Evolutionary conservation across 2,329 filamentous ascomycete species (phyloP), one percentile per base, ranked within the genome.

Genomic region (Epichloe sylvatica): DNA sequence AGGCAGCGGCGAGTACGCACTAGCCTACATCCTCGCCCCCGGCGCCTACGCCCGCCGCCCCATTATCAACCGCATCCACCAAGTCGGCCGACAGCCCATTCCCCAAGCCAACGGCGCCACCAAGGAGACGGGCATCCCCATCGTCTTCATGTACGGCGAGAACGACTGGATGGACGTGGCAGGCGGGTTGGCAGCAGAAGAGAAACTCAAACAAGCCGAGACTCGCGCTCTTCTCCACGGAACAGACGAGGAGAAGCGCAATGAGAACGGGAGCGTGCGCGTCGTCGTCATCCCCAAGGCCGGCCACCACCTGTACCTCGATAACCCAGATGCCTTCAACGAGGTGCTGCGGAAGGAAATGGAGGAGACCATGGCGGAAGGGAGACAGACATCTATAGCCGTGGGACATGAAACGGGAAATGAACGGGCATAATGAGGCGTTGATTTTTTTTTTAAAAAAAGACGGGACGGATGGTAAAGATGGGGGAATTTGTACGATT

Each of bases 121-220:
- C 7, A 52, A 63, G 50, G 77, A 80, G 58, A 84, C 76, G 0
- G 89, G 90, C 1, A 73, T 89, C 46, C 91, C 92, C 0, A 73
- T 97, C 34, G 77, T 97, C 8, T 78, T 98, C 63, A 90, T 97
- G 85, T 98, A 98, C 62, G 92, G 92, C 54, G 90, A 97, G 59
- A 83, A 92, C 61, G 92, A 98, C 71, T 98, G 92, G 92, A 98
- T 98, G 92, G 92, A 98, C 57, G 82, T 92, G 8, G 80, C 81
- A 0, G 92, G 90, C 30, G 92, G 92, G 0, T 79, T 82, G 44
- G 88, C 85, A 0, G 82, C 90, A 0, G 79, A 85, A 60, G 79
- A 90, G 66, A 89, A 84, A 64, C 76, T 97, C 12, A 82, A 86
- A 52, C 74, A 82, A 51, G 80, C 83, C 54, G 78, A 77, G 55